These are phyloP conservation scores for Pyrus bretschneideri DNA, from an alignment of 306 rosid species.

Conservation along the genomic window DNA sequence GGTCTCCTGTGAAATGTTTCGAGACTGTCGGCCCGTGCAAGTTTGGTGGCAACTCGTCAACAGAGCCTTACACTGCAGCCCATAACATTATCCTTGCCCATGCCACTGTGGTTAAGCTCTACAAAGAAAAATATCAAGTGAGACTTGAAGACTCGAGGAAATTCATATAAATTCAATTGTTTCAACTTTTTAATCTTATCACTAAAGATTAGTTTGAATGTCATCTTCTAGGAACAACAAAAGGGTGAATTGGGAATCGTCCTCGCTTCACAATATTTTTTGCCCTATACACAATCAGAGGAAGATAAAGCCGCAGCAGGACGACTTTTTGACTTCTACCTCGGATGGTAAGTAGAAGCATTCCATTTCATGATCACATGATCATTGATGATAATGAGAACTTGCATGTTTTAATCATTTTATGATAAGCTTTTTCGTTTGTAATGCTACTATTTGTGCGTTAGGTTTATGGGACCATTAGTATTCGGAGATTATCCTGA, in stretches of 20 bases:
- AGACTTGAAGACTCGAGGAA: too few species aligned
- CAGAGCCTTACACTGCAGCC: conserved; percentile 26
- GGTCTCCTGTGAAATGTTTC: conserved; percentile 38
- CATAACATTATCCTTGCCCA: conserved; percentile 37
- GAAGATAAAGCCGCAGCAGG: conserved; percentile 29
- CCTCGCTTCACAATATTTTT: conserved; percentile 4
- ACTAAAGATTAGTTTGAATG: neutral
- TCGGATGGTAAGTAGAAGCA: conserved; percentile 29
- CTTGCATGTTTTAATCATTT: too few species aligned
- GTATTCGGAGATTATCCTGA: conserved; percentile 21
- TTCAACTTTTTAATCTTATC: neutral
- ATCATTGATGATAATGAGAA: neutral
- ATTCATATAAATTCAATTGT: neutral
- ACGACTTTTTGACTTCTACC: conserved; percentile 21
- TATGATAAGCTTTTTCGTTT: neutral
- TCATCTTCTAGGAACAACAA: conserved; percentile 23
- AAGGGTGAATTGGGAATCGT: conserved; percentile 37
- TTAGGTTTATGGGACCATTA: conserved; percentile 24
- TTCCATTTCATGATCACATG: neutral
- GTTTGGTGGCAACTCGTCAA: conserved; percentile 20
- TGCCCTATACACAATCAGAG: conserved; percentile 13
- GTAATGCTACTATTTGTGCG: neutral
- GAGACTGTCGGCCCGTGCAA: conserved; percentile 6
- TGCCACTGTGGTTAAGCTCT: conserved; percentile 22
- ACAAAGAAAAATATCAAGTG: conserved; percentile 27